Base-by-base conservation (phyloP, 2,329 filamentous ascomycete genomes). In the Aspergillus tanneri region DNA sequence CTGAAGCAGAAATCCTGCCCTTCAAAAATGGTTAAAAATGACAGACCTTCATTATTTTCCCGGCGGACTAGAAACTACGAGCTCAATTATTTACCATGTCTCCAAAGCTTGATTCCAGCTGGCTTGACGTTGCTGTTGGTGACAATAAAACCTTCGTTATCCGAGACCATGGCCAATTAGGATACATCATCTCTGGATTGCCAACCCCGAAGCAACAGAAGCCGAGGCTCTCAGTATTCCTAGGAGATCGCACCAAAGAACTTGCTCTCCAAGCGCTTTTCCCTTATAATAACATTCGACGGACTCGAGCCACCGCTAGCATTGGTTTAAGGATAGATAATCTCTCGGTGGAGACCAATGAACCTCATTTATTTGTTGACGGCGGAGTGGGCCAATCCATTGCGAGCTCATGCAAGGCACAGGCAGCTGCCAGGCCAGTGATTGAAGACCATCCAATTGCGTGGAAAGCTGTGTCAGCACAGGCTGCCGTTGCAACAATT, bases 231-330 rank as follows among this genome's bases (percentile, higher is more conserved):
- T 47, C 27, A 3, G 44, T 41, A 18, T 47, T 47, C 21, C 11
- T 47, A 25, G 37, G 44, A 11, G 16, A 32, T 4, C 22, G 40
- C 5, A 41, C 44, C 19, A 47, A 47, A 24, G 37, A 47, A 11
- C 22, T 25, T 21, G 22, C 37, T 28, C 28, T 47, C 10, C 37
- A 40, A 27, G 16, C 37, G 4, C 8, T 47, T 30, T 47, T 47
- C 14, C 37, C 44, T 5, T 7, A 41, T 14, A 47, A 47, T 16
- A 47, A 47, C 23, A 47, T 47, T 34, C 28, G 37, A 36, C 23
- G 44, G 22, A 40, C 28, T 23, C 14, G 22, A 14, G 21, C 37
- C 22, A 22, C 16, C n/a, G 19, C 28, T 12, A 42, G 27, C n/a
- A 41, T 47, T 21, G 28, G 37, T 21, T 16, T 47, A n/a, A 21